Base-by-base conservation (phyloP, 768 basidiomycete species). In the Boletus sensibilis region DNA sequence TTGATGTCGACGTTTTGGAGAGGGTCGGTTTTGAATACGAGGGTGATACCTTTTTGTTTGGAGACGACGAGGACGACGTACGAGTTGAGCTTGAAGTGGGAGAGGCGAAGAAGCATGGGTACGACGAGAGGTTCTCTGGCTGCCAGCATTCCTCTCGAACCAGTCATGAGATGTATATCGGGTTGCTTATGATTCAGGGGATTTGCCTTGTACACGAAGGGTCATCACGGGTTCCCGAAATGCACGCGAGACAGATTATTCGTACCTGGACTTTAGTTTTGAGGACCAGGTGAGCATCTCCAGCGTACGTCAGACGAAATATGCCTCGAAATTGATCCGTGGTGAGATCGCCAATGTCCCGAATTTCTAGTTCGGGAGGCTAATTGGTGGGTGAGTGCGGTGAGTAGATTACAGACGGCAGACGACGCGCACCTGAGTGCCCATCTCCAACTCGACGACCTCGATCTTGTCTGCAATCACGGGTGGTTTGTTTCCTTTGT, bases 11-110 rank as follows among this genome's bases (percentile, higher is more conserved):
- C 94, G 62, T 93, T 92, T 74, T 99, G 94, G 38, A 99, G 82
- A 2, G 97, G 97, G 74, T 99, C 97, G 35, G 97, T 98, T 77
- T 98, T 98, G 85, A 99, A 99, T 25, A 98, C 97, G 51, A 99
- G 85, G 1, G 97, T 98, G 69, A 98, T 98, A 41, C 97, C 97
- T 68, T 98, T 98, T 70, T 94, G 92, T 63, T 92, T 91, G 25
- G 95, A 98, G 55, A 99, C 92, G 64, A 98, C 95, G 55, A 99
- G 86, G 61, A 98, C 95, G 64, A 99, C 91, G 67, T 98, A 98
- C 33, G 96, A 97, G 64, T 85, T 87, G 35, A 99, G 87, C 59
- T 86, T 87, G 75, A 99, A 92, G 68, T 92, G 85, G n/a, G 94
- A 97, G 5, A 99, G 87, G 14, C 94, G 92, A 49, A 99, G 87